phyloP scores from a whole-genome alignment of 352 stramenopile species.

The Aphanomyces astaci region DNA sequence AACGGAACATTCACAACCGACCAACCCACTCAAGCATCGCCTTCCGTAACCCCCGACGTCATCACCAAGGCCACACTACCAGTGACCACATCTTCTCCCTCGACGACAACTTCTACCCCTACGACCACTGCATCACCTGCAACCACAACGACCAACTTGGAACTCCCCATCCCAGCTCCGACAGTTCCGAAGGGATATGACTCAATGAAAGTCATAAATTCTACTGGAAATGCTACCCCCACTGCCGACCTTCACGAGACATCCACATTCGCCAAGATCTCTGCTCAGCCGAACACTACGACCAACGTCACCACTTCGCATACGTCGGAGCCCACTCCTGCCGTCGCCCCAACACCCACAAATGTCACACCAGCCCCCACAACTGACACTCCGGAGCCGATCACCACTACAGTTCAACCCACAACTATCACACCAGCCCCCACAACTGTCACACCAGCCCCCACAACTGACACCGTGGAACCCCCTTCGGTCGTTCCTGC shows the following conservation, averaged over 20 bases:
- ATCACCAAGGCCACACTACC: no score
- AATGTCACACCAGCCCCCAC: not conserved
- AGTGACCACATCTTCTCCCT: not conserved
- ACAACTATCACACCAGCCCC: not conserved
- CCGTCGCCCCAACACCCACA: slow-evolving; percentile 4
- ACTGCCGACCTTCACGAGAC: no score
- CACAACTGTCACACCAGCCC: not conserved
- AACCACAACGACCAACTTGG: not conserved
- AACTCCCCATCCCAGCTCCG: not conserved
- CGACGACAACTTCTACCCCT: not conserved
- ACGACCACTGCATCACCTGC: not conserved
- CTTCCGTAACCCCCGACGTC: not conserved
- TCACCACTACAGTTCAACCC: not conserved
- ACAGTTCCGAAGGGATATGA: not conserved
- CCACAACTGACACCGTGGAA: not conserved
- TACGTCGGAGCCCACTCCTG: not conserved
- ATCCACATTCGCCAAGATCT: no score
- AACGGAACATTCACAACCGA: not conserved
- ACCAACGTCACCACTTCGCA: no score
- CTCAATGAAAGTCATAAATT: not conserved
- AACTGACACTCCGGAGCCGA: not conserved
- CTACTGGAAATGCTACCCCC: not conserved
- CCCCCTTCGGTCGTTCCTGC: no score
- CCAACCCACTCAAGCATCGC: not conserved
- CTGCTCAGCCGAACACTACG: no score